Percentiles rank a stretch among this genome's conserved stretches.
phyloP scores from a whole-genome alignment of 2,329 filamentous ascomycete genomes.

The Nigrospora oryzae region DNA sequence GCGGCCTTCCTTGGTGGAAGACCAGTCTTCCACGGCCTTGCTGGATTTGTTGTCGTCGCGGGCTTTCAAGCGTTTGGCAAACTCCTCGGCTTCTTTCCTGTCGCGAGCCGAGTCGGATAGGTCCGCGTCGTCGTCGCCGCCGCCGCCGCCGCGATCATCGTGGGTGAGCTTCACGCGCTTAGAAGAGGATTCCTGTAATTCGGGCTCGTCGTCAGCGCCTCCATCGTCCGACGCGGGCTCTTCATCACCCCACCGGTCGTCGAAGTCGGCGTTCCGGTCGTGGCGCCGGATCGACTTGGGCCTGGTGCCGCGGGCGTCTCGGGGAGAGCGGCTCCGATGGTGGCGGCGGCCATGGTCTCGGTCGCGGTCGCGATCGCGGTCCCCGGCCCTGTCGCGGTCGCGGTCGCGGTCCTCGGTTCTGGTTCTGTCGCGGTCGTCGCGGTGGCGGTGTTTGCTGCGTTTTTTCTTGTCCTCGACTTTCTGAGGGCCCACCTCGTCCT shows the following conservation, averaged over 20 bases:
- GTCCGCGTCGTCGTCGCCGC: constrained; percentile 29
- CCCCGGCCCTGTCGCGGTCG: too few relatives aligned
- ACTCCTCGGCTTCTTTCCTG: constrained; percentile 68
- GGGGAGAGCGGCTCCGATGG: constrained; percentile 21
- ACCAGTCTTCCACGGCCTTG: constrained; percentile 46
- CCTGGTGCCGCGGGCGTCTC: constrained; percentile 16
- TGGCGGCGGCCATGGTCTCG: constrained; percentile 9
- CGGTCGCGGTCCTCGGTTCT: constrained; percentile 11
- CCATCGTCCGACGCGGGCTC: constrained; percentile 41
- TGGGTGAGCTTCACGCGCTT: constrained; percentile 63
- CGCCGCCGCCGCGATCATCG: constrained; percentile 30
- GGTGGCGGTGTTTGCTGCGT: constrained; percentile 29
- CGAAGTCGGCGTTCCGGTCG: constrained; percentile 44
- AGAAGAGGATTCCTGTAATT: constrained; percentile 60
- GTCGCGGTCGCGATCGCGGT: constrained; percentile 21
- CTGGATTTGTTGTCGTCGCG: constrained; percentile 65
- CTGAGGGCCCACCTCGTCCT: constrained; percentile 48
- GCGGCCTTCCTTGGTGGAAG: constrained; percentile 30
- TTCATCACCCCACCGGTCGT: constrained; percentile 78
- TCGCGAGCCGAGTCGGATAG: constrained; percentile 59
- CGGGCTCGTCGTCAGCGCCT: constrained; percentile 39
- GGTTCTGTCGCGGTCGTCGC: constrained; percentile 22
- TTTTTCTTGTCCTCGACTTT: constrained; percentile 42
- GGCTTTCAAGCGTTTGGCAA: constrained; percentile 65
- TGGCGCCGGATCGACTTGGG: constrained; percentile 31